phyloP scores from a whole-genome alignment of 2,329 filamentous ascomycete genomes.

The Fusarium sp. region DNA sequence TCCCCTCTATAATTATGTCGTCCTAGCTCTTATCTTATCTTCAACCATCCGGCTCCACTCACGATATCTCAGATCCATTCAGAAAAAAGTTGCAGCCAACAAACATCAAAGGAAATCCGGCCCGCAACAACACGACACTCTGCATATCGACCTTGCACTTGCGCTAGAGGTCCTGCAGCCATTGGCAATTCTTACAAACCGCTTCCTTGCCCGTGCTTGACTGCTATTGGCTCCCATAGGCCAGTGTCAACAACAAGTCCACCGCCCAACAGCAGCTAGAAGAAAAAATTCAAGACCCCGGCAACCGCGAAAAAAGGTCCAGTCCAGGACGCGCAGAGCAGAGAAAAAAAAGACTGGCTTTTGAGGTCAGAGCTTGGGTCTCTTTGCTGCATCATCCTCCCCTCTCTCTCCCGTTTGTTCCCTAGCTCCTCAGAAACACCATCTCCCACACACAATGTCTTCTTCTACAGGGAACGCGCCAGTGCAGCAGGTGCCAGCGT shows the following conservation, averaged over 20 bases:
- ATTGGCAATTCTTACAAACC: slow-evolving; percentile 30
- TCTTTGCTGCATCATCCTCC: background rate
- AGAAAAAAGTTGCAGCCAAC: slow-evolving; percentile 45
- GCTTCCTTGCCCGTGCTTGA: slow-evolving; percentile 11
- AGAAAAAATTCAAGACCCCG: slow-evolving; percentile 36
- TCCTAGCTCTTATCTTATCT: slow-evolving; percentile 29
- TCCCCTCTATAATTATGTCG: slow-evolving; percentile 36
- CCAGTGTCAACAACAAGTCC: slow-evolving; percentile 27
- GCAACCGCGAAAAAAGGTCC: slow-evolving; percentile 36
- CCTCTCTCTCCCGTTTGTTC: slow-evolving; percentile 2
- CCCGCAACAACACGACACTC: slow-evolving; percentile 35
- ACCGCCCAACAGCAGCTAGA: slow-evolving; percentile 28
- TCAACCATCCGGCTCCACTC: slow-evolving; percentile 31
- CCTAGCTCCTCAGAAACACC: slow-evolving; percentile 20
- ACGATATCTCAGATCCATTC: slow-evolving; percentile 38
- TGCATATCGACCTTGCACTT: slow-evolving; percentile 39
- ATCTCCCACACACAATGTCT: slow-evolving; percentile 52
- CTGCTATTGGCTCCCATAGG: slow-evolving; percentile 29
- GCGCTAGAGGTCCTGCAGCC: slow-evolving; percentile 39
- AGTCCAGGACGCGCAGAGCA: slow-evolving; percentile 13
- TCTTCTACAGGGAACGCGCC: slow-evolving; percentile 57
- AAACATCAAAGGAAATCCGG: slow-evolving; percentile 37
- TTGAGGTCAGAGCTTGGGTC: background rate
- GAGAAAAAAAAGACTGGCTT: slow-evolving; percentile 19
- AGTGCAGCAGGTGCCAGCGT: slow-evolving; percentile 64